Evolutionary conservation across 495 filamentous ascomycete species (phyloP).

Genomic region (Neurospora terricola): DNA sequence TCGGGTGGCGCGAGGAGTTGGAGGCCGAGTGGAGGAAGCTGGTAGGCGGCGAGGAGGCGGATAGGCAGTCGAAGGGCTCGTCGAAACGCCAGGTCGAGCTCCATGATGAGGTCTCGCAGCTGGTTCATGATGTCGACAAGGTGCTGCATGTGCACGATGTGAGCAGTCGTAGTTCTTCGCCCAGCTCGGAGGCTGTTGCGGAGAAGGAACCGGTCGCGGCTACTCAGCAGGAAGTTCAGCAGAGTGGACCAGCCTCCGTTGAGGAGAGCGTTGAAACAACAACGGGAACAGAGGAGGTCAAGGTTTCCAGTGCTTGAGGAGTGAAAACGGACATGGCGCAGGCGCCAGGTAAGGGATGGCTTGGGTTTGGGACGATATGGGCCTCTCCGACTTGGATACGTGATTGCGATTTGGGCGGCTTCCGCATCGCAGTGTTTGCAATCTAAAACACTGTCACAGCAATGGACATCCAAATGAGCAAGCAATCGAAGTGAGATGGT

Average conservation of each 20-base stretch:
- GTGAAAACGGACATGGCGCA: neutral
- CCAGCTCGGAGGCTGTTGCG: neutral
- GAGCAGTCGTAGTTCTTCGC: neutral
- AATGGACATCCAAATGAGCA: neutral
- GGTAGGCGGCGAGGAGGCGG: constrained; percentile 34
- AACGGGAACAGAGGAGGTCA: neutral
- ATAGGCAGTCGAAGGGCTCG: constrained; percentile 24
- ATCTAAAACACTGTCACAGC: neutral
- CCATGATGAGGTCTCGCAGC: constrained; percentile 24
- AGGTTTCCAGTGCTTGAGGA: neutral
- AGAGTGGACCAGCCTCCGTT: neutral
- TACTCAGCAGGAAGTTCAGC: neutral
- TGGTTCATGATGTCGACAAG: constrained; percentile 27
- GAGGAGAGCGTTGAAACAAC: neutral
- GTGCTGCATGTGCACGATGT: constrained; percentile 25
- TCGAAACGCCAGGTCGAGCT: constrained; percentile 15
- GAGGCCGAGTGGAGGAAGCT: constrained; percentile 40
- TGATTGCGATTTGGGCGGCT: neutral
- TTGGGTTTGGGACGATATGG: neutral
- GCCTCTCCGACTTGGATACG: neutral
- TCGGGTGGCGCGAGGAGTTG: constrained; percentile 83
- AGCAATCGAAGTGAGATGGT: neutral
- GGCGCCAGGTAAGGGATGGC: neutral
- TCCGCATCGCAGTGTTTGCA: neutral
- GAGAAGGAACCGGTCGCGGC: constrained; percentile 1